phyloP scores from a whole-genome alignment of 2,329 filamentous ascomycete genomes.

The Colletotrichum sidae region DNA sequence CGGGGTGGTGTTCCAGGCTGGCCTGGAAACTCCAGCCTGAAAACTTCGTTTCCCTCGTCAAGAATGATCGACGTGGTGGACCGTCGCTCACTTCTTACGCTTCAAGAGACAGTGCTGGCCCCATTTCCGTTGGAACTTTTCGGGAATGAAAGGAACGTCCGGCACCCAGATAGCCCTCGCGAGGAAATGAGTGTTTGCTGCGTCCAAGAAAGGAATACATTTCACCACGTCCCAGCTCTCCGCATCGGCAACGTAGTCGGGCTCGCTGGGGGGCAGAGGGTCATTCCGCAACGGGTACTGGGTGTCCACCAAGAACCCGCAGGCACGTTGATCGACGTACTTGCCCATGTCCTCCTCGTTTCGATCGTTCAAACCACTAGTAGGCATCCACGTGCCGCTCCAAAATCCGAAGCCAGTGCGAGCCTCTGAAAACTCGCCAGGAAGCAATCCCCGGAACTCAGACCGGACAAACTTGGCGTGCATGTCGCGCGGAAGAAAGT shows the following conservation, averaged over 20 bases:
- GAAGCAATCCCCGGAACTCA: slow-evolving; percentile 88
- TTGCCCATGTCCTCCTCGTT: slow-evolving; percentile 90
- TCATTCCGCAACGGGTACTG: slow-evolving; percentile 72
- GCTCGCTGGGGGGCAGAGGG: slow-evolving; percentile 74
- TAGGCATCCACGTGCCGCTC: slow-evolving; percentile 85
- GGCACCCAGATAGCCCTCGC: slow-evolving; percentile 88
- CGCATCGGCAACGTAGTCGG: slow-evolving; percentile 80
- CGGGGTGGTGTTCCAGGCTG: no score
- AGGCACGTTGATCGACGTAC: slow-evolving; percentile 82
- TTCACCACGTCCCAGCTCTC: slow-evolving; percentile 82
- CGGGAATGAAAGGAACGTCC: slow-evolving; percentile 75
- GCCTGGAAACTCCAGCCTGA: no score
- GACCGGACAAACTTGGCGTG: slow-evolving; percentile 91
- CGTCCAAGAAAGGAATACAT: slow-evolving; percentile 86
- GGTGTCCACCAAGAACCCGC: slow-evolving; percentile 89
- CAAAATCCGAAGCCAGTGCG: slow-evolving; percentile 76
- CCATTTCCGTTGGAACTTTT: slow-evolving; percentile 80
- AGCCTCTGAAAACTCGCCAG: slow-evolving; percentile 88
- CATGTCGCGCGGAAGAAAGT: slow-evolving; percentile 86
- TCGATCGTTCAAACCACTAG: slow-evolving; percentile 89
- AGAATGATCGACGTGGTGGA: neutral
- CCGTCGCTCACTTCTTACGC: slow-evolving; percentile 54
- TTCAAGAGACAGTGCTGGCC: slow-evolving; percentile 88
- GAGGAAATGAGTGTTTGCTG: slow-evolving; percentile 76
- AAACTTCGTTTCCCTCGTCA: neutral